Evolutionary conservation across 768 basidiomycete species (phyloP).

Genomic region (Rhodotorula taiwanensis): DNA sequence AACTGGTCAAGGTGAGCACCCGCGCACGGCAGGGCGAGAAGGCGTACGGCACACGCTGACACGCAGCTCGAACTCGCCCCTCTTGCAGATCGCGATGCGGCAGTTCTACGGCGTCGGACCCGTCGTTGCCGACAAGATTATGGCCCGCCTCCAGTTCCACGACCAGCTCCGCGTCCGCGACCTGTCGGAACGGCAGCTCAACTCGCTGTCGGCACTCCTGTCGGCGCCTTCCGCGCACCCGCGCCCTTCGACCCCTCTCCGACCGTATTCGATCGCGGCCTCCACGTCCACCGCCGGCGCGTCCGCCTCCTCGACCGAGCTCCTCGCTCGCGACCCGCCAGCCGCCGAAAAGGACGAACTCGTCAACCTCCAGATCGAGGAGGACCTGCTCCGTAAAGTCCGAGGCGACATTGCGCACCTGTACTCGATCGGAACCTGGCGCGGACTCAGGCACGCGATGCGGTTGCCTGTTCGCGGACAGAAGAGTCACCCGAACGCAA

Average conservation of each 20-base stretch:
- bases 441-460: conserved; percentile 88
- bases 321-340: conserved; percentile 16
- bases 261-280: conserved; percentile 43
- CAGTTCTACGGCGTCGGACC: conserved; percentile 82
- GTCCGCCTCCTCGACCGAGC: conserved; percentile 41
- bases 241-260: conserved; percentile 50
- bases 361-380: conserved; percentile 72
- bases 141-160: conserved; percentile 88
- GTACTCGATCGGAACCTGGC: conserved; percentile 86
- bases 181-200: conserved; percentile 78
- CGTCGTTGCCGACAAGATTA: conserved; percentile 67
- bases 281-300: conserved; percentile 41
- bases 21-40: no score
- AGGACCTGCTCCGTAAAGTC: conserved; percentile 71
- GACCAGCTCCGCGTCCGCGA: conserved; percentile 71
- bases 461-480: conserved; percentile 89
- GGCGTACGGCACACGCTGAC: no score
- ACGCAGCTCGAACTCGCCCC: neutral
- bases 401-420: conserved; percentile 89
- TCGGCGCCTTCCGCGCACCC: conserved; percentile 76
- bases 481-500: conserved; percentile 81
- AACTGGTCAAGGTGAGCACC: conserved; percentile 62
- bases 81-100: conserved; percentile 72
- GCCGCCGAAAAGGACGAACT: conserved; percentile 53
- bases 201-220: conserved; percentile 84